Conservation (phyloP, 2,329 filamentous ascomycete genomes). For the Colletotrichum melonis region DNA sequence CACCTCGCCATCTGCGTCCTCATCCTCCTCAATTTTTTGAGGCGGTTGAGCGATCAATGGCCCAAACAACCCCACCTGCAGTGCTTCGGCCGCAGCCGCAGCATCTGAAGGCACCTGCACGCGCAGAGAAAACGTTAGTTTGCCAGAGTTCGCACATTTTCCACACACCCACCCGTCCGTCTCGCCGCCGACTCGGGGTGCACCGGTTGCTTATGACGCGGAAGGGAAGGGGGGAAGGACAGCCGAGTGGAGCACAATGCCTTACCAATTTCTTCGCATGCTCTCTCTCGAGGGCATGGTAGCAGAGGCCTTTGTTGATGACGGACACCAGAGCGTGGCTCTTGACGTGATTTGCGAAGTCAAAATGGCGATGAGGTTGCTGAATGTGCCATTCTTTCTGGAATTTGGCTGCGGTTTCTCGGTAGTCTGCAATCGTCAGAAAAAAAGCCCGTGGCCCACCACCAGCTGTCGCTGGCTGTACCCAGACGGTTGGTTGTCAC, state of each 20-base stretch:
- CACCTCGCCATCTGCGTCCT: conserved; percentile 48
- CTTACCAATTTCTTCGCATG: conserved; percentile 63
- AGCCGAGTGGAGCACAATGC: conserved; percentile 19
- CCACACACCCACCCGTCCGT: conserved; percentile 37
- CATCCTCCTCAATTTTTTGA: conserved; percentile 51
- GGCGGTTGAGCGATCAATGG: conserved; percentile 61
- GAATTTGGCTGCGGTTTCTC: conserved; percentile 74
- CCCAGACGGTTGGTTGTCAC: conserved; percentile 46
- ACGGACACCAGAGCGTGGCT: conserved; percentile 72
- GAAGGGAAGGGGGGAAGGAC: conserved; percentile 31
- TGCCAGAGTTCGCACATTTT: conserved; percentile 34
- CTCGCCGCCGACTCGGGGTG: conserved; percentile 11
- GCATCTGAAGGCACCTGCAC: conserved; percentile 63
- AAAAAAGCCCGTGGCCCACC: conserved; percentile 18
- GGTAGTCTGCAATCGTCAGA: conserved; percentile 64
- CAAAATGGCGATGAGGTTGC: conserved; percentile 71
- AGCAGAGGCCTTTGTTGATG: conserved; percentile 72
- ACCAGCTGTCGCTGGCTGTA: conserved; percentile 32
- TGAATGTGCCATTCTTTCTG: conserved; percentile 76
- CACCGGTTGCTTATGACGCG: conserved; percentile 34
- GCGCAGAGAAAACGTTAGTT: conserved; percentile 48
- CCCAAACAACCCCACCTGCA: conserved; percentile 67
- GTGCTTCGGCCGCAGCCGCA: conserved; percentile 57
- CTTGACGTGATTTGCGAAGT: conserved; percentile 74
- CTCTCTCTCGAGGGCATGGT: conserved; percentile 69